Percentiles rank a stretch among this genome's conserved stretches.
Conservation (phyloP, 805 yeast genomes). For the Ogataea trehaloabstinens region DNA sequence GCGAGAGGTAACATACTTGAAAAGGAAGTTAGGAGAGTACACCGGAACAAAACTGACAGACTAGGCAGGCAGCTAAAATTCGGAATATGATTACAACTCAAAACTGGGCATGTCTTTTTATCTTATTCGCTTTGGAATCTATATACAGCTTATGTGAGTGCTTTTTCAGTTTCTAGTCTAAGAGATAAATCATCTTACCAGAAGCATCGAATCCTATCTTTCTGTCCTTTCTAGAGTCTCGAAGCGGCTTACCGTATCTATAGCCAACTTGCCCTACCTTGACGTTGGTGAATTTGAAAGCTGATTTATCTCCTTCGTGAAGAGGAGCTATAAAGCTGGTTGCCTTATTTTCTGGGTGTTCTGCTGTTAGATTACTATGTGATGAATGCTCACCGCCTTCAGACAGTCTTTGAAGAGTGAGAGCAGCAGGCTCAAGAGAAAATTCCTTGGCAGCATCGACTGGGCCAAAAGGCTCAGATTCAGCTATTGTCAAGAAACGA, state of each 20-base stretch:
- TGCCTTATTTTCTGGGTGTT: conserved; percentile 24
- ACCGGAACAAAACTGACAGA: too few relatives aligned
- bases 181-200: conserved; percentile 50
- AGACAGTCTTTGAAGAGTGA: conserved; percentile 67
- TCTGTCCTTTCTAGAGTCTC: conserved; percentile 88
- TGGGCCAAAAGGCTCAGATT: conserved; percentile 93
- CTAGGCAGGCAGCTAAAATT: too few relatives aligned
- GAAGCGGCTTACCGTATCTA: conserved; percentile 87
- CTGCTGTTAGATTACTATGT: conserved; percentile 23
- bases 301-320: conserved; percentile 65
- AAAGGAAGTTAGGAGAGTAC: too few relatives aligned
- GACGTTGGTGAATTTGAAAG: conserved; percentile 73
- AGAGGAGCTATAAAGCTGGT: conserved; percentile 54
- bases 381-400: conserved; percentile 53
- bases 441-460: conserved; percentile 87
- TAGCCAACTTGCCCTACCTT: conserved; percentile 83
- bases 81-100: too few relatives aligned
- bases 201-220: conserved; percentile 64
- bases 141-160: too few relatives aligned
- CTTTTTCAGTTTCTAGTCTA: conserved; percentile 24
- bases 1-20: too few relatives aligned
- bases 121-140: too few relatives aligned
- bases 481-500: conserved; percentile 85
- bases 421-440: conserved; percentile 84
- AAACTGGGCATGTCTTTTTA: too few relatives aligned